Conservation (phyloP, 2,329 filamentous ascomycete genomes). For the Pestalotiopsis sp. region DNA sequence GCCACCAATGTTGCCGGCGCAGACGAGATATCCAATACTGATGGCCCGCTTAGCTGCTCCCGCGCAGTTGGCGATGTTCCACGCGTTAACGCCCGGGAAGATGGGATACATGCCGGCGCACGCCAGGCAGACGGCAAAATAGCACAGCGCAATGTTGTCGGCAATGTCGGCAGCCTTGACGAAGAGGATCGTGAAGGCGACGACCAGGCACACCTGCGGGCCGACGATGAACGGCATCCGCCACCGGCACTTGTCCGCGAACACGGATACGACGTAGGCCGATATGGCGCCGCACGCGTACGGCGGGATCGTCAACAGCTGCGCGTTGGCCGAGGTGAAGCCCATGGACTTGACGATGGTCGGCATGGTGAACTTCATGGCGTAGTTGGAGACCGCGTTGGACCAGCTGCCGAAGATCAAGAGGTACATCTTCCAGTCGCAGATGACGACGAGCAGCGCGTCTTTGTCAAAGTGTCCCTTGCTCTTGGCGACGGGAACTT, state of each 20-base stretch:
- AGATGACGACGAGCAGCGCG: conserved; percentile 41
- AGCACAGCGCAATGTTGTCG: conserved; percentile 42
- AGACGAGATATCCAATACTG: conserved; percentile 43
- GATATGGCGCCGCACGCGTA: conserved; percentile 37
- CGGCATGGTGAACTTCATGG: conserved; percentile 31
- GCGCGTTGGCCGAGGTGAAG: conserved; percentile 27
- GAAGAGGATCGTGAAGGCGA: conserved; percentile 39
- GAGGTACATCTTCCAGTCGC: conserved; percentile 49
- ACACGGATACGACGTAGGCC: conserved; percentile 33
- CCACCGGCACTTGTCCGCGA: conserved; percentile 40
- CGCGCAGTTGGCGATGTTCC: conserved; percentile 42
- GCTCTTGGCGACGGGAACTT: conserved; percentile 17
- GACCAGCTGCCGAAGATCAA: conserved; percentile 46
- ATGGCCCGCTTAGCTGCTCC: conserved; percentile 42
- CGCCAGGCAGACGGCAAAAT: conserved; percentile 47
- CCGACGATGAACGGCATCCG: conserved; percentile 41
- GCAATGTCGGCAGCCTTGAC: conserved; percentile 37
- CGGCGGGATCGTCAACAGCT: conserved; percentile 35
- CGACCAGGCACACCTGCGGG: conserved; percentile 36
- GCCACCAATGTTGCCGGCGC: conserved; percentile 41
- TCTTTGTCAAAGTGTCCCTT: conserved; percentile 35
- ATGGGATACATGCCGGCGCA: conserved; percentile 44
- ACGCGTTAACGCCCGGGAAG: conserved; percentile 42
- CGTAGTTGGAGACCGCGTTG: conserved; percentile 36
- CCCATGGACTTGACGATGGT: conserved; percentile 38